Evolutionary conservation across 2,329 filamentous ascomycete species (phyloP), one percentile per base, ranked within the genome.

Genomic region (Fusarium sp.): DNA sequence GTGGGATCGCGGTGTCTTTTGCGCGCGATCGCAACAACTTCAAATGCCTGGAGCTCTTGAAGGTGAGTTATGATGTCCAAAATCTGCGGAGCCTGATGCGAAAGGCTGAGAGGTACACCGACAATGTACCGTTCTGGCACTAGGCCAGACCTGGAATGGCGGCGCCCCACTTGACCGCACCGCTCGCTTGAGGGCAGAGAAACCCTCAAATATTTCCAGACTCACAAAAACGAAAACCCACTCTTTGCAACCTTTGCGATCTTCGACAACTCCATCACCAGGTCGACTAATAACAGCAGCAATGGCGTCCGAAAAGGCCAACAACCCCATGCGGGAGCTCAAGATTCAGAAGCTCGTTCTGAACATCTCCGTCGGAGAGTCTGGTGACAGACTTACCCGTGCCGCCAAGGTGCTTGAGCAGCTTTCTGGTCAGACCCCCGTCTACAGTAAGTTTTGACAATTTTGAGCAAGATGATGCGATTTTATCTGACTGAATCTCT

Each of bases 371-470:
- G 95, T 99, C 77, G 95, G 95, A 85, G 95, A 99, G 88, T 98
- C 94, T 90, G 95, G 95, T 92, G 95, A 99, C 86, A 96, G 95
- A 90, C 91, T 99, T 80, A 99, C 95, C 76, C 92, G 95, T 91
- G 95, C 95, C 80, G 95, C 95, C 79, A 99, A 99, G 90, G 95
- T 99, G 88, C 88, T 99, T 76, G 95, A 99, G 88, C 95, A 99
- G 88, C 87, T 99, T 81, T 92, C 88, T 83, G 95, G 95, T 93
- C 95, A 99, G 88, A 98, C 95, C 75, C 95, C 95, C 76, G 95
- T 99, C 84, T 99, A 99, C 93, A 96, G 92, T 94, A 88, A 72
- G 88, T 84, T 65, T 19, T 47, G 22, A 22, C 28, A 53, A 58
- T 54, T 56, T 31, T 44, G 48, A 56, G 45, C 47, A 32, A 53